Base-by-base conservation (phyloP, 768 basidiomycete species). In the Lyophyllum semitale region DNA sequence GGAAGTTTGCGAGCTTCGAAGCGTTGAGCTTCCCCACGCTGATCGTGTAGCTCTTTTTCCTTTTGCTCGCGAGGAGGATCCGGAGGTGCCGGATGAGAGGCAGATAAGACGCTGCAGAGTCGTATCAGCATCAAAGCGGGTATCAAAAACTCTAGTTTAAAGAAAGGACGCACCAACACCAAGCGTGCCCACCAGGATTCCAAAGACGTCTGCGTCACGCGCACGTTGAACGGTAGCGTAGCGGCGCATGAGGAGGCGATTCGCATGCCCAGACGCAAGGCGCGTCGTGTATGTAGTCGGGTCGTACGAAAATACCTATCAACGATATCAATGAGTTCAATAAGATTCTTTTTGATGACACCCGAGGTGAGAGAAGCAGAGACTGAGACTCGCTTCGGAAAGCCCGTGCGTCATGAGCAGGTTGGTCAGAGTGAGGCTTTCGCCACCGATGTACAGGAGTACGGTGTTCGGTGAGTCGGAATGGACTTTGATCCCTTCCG, bases 21-120 rank as follows among this genome's bases (percentile, higher is more conserved):
- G 97, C 95, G 62, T 93, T 97, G 44, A 97, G 82, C 71, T 96
- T 94, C 33, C 97, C 96, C 0, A 99, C 95, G 50, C 87, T 91
- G 61, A 99, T 84, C 2, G 96, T 98, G 71, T 98, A 99, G 58
- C 84, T 85, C 69, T 98, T 98, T 74, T 95, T 96, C 56, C 81
- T 83, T 1, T 84, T 78, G 35, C 76, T 77, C 1, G 78, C 68
- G 47, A 98, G 80, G 8, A 89, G 73, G 15, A 73, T 66, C 6
- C 96, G 88, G n/a, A 98, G 78, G 61, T 92, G 86, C 0, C 81
- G 77, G 55, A 99, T 89, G 4, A 98, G 78, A 1, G 93, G 88
- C 0, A 95, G 82, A 60, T 98, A 98, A 0, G 88, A 88, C 0
- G 89, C 90, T 93, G 60, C 13, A 18, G 8, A 15, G 38, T 35